These are phyloP conservation scores for Serpula lacrymans DNA, from an alignment of 768 basidiomycete genomes.

Conservation along the genomic window DNA sequence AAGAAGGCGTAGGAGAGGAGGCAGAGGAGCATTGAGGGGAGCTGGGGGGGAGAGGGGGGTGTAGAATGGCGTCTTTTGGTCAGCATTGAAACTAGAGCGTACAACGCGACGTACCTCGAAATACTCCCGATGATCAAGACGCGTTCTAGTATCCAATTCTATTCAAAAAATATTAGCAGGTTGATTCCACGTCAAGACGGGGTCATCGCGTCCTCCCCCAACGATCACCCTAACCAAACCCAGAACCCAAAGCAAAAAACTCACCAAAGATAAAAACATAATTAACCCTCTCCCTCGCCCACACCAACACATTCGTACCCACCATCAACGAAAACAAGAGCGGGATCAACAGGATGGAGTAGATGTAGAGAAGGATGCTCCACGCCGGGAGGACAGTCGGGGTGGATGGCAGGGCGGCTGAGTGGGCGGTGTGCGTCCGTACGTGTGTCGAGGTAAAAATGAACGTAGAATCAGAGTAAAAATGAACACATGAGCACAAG, in stretches of 20 bases:
- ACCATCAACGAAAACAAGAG: constrained; percentile 73
- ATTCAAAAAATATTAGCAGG: constrained; percentile 16
- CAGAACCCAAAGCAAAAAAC: no score
- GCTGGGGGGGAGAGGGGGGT: constrained; percentile 39
- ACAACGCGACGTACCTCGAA: constrained; percentile 47
- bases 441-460: no score
- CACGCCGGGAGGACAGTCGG: constrained; percentile 55
- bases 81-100: not conserved
- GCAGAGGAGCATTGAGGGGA: constrained; percentile 76
- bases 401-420: not conserved
- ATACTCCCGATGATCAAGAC: constrained; percentile 77
- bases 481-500: constrained; percentile 3
- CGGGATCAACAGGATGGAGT: constrained; percentile 71
- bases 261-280: constrained; percentile 90
- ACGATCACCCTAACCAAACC: no score
- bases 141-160: constrained; percentile 71
- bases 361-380: constrained; percentile 74
- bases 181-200: no score
- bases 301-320: constrained; percentile 80
- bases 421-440: not conserved
- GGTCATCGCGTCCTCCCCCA: no score
- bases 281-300: constrained; percentile 76
- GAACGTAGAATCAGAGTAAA: not conserved
- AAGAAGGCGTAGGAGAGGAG: constrained; percentile 78
- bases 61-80: no score